Conservation (phyloP, 805 yeast genomes). For the Ogataea pignaliae region DNA sequence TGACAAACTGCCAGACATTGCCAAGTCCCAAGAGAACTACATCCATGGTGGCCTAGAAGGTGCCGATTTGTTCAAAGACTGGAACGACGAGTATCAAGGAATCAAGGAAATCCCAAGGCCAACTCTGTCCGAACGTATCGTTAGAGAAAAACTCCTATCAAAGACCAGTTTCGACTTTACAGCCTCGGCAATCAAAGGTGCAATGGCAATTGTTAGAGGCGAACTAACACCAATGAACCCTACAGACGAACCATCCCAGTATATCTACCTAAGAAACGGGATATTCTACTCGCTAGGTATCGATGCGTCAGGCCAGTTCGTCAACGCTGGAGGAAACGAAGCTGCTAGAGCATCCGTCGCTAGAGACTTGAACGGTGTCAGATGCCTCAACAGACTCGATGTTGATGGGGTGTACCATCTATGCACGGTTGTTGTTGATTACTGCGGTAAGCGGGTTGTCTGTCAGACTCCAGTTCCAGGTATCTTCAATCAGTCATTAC, state of each 20-base stretch:
- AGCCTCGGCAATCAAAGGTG: constrained; percentile 71
- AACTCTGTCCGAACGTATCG: constrained; percentile 54
- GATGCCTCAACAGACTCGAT: constrained; percentile 62
- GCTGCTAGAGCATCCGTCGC: constrained; percentile 79
- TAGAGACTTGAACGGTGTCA: constrained; percentile 75
- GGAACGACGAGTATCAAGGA: constrained; percentile 89
- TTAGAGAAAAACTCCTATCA: constrained; percentile 70
- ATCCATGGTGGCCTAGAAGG: constrained; percentile 57
- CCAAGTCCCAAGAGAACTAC: constrained; percentile 53
- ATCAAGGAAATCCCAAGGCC: constrained; percentile 64
- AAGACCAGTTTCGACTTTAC: constrained; percentile 75
- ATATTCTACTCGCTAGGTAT: constrained; percentile 81
- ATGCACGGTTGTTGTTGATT: constrained; percentile 84
- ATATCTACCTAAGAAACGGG: constrained; percentile 73
- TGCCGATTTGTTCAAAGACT: constrained; percentile 59
- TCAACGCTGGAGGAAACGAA: constrained; percentile 68
- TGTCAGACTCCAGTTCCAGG: constrained; percentile 98
- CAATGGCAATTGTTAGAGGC: constrained; percentile 69
- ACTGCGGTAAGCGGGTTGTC: constrained; percentile 79
- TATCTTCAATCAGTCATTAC: constrained; percentile 44
- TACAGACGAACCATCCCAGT: constrained; percentile 55
- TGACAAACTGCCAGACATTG: constrained; percentile 44
- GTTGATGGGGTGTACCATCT: constrained; percentile 61
- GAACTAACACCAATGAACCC: constrained; percentile 78
- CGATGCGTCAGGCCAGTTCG: constrained; percentile 64